A percentile compares a stretch with the other conserved stretches of the same genome.
These are phyloP conservation scores for Yamagishiella unicocca DNA, from an alignment of 139 green algal species.

Conservation along the genomic window DNA sequence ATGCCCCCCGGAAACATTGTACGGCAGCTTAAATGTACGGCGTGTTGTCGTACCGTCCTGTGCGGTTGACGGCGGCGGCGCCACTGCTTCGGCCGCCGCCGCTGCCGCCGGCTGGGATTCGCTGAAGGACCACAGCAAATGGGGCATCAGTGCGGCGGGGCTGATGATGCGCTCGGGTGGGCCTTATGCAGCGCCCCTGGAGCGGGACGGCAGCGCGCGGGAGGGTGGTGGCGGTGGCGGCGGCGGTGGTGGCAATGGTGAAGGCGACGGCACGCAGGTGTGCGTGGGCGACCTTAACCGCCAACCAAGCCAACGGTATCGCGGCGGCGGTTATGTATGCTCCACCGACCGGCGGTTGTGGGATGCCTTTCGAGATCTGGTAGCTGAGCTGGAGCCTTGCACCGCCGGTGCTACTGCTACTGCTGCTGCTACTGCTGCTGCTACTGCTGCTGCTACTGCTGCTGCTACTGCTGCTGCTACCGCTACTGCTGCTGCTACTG, in stretches of 20 bases:
- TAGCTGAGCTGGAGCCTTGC: slow-evolving; percentile 34
- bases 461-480: too few species aligned
- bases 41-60: neutral
- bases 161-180: too few species aligned
- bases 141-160: slow-evolving; percentile 12
- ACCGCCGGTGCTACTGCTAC: neutral
- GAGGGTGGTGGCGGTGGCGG: too few species aligned
- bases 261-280: neutral
- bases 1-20: slow-evolving; percentile 1
- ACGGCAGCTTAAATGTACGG: slow-evolving; percentile 23
- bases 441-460: too few species aligned
- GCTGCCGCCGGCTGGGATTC: slow-evolving; percentile 8
- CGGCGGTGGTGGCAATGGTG: neutral
- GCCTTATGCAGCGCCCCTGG: neutral
- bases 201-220: neutral
- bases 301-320: slow-evolving; percentile 19
- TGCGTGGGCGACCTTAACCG: slow-evolving; percentile 41
- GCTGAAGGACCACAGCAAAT: slow-evolving; percentile 45
- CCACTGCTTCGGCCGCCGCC: neutral
- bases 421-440: too few species aligned
- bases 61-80: neutral
- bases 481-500: too few species aligned
- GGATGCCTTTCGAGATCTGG: neutral
- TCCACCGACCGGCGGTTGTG: neutral
- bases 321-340: slow-evolving; percentile 36